phyloP scores from a whole-genome alignment of 2,329 filamentous ascomycete genomes.

The Ceratocystiopsis sp. region DNA sequence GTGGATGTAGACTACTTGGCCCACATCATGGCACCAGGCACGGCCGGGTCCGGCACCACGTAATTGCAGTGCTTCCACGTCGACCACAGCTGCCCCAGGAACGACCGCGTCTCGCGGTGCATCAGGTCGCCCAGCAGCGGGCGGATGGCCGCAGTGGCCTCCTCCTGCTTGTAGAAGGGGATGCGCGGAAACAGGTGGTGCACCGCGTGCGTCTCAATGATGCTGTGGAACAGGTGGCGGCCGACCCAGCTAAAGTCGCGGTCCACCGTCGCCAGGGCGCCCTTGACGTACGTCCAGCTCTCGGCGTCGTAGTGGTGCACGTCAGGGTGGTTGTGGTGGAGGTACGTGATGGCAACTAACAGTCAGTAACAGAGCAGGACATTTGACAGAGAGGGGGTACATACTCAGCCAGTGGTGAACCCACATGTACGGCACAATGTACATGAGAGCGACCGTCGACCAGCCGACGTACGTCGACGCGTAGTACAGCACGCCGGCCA shows the following conservation, averaged over 20 bases:
- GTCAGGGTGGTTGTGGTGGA: conserved; percentile 88
- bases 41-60: conserved; percentile 23
- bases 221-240: conserved; percentile 75
- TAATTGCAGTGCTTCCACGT: conserved; percentile 30
- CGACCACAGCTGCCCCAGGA: conserved; percentile 27
- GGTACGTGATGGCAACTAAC: conserved; percentile 82
- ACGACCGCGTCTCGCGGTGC: conserved; percentile 48
- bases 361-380: neutral
- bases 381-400: conserved; percentile 16
- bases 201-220: conserved; percentile 90
- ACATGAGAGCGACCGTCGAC: conserved; percentile 82
- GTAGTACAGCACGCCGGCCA: conserved; percentile 41
- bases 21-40: conserved; percentile 20
- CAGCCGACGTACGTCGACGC: conserved; percentile 67
- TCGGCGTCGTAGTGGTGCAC: conserved; percentile 77
- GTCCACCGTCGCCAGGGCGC: conserved; percentile 86
- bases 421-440: conserved; percentile 88
- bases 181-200: conserved; percentile 84
- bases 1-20: too few species aligned
- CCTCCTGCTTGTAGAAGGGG: conserved; percentile 26
- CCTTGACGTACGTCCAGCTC: conserved; percentile 81
- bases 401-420: conserved; percentile 98
- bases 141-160: conserved; percentile 28
- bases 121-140: conserved; percentile 91
- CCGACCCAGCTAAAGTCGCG: conserved; percentile 94